These are phyloP conservation scores for Lichtheimia ramosa DNA, from an alignment of 371 early-diverging fungal species.

Conservation along the genomic window DNA sequence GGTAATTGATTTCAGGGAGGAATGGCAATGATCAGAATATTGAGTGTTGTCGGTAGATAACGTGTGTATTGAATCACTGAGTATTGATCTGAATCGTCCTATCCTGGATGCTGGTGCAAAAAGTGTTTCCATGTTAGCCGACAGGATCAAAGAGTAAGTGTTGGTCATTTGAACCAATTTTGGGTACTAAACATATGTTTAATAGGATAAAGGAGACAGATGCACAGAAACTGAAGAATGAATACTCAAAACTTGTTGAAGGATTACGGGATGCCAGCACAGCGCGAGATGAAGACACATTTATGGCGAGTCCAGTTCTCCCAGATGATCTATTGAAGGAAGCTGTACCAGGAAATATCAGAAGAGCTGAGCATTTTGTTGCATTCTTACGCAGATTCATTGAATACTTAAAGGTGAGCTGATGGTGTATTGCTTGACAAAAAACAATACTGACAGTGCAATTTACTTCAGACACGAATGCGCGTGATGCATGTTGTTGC, in stretches of 20 bases:
- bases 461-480: constrained; percentile 78
- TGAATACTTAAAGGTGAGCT: constrained; percentile 93
- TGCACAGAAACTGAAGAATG: constrained; percentile 82
- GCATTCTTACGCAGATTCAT: constrained; percentile 95
- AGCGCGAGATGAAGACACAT: constrained; percentile 73
- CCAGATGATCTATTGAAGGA: constrained; percentile 94
- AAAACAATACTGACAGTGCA: background rate
- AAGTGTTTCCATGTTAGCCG: constrained; percentile 71
- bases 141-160: constrained; percentile 71
- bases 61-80: constrained; percentile 98
- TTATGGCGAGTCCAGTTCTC: constrained; percentile 82
- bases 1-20: constrained; percentile 51
- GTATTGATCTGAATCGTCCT: constrained; percentile 90
- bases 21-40: background rate
- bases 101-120: constrained; percentile 89
- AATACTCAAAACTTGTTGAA: constrained; percentile 88
- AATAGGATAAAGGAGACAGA: constrained; percentile 81
- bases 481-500: constrained; percentile 98
- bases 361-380: constrained; percentile 98
- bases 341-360: constrained; percentile 98
- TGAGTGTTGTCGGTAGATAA: constrained; percentile 63
- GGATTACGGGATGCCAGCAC: constrained; percentile 78
- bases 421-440: background rate
- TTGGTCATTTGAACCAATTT: background rate
- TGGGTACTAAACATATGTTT: background rate